Evolutionary conservation across 1,284 basidiomycete species (phyloP), one percentile per base, ranked within the genome.

Genomic region (Exobasidium cylindrosporum): DNA sequence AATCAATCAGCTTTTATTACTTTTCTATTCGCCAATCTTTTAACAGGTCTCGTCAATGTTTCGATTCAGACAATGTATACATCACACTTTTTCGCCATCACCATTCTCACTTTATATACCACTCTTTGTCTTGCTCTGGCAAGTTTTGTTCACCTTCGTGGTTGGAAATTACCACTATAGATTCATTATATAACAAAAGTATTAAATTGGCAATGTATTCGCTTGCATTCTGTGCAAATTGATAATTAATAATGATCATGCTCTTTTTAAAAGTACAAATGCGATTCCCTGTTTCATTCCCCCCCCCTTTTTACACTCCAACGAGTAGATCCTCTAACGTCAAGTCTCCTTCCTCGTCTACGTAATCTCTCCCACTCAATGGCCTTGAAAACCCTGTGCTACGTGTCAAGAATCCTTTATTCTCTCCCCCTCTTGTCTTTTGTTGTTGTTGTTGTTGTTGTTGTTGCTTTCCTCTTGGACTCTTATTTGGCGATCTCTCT

Each of bases 1-100:
- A 97, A 97, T 77, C 83, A 83, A 62, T 93, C 96, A 68, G 86
- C 89, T 0, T 81, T 97, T 24, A 81, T 83, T 1, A 74, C 95
- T 14, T 98, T 98, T 81, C 83, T 98, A 2, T 65, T 89, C 28
- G 92, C 92, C 0, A 98, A 98, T 78, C 79, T 96, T 0, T 79
- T 86, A 28, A 98, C 95, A 0, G 95, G 95, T 0, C 66, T 90
- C 17, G 83, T 96, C 65, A 98, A 97, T 78, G 72, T 97, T 23
- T 84, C 85, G 0, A 84, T 94, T 66, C 81, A 83, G 69, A 97
- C 92, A 3, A 93, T 97, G 87, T 92, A 94, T 74, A 83, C 84
- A 13, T 81, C 84, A 0, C 83, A 88, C 61, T 58, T 62, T 26
- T 73, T 81, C 40, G 87, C 91, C 1, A 84, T 95, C 83, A 54